These are phyloP conservation scores for Pichia pseudocactophila DNA, from an alignment of 805 yeast species.

Conservation along the genomic window DNA sequence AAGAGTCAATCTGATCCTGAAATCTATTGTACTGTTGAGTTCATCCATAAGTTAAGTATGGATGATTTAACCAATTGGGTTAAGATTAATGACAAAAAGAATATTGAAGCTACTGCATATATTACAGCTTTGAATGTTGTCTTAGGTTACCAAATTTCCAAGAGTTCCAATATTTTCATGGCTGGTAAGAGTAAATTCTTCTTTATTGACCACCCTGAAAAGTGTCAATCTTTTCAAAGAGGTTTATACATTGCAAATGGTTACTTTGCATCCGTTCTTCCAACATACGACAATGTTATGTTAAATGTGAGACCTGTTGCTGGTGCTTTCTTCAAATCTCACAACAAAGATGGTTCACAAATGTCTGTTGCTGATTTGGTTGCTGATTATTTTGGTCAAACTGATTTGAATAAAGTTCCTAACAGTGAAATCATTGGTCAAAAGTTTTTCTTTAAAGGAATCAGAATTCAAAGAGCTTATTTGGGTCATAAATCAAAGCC, in stretches of 20 bases:
- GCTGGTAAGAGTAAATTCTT: conserved; percentile 20
- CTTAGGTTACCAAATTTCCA: conserved; percentile 19
- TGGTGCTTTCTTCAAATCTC: conserved; percentile 23
- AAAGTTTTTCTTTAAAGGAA: conserved; percentile 18
- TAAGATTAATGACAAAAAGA: conserved; percentile 13
- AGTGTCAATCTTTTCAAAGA: conserved; percentile 18
- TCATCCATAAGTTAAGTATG: conserved; percentile 17
- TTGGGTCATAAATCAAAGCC: conserved; percentile 17
- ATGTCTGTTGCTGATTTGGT: conserved; percentile 21
- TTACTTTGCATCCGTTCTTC: conserved; percentile 24
- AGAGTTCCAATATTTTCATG: conserved; percentile 15
- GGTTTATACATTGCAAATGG: conserved; percentile 25
- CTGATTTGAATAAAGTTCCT: conserved; percentile 11
- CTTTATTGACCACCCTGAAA: conserved; percentile 18
- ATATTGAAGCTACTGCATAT: conserved; percentile 17
- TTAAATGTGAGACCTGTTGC: conserved; percentile 24
- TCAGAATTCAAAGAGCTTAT: conserved; percentile 18
- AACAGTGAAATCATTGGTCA: conserved; percentile 7
- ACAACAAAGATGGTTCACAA: conserved; percentile 18
- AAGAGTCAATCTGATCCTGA: conserved; percentile 8
- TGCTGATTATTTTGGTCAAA: conserved; percentile 18
- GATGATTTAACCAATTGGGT: conserved; percentile 16
- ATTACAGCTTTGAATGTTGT: conserved; percentile 18
- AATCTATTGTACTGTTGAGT: conserved; percentile 17
- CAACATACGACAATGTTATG: conserved; percentile 21